phyloP scores from a whole-genome alignment of 2,329 filamentous ascomycete genomes.

The Pezicula rhizophila region DNA sequence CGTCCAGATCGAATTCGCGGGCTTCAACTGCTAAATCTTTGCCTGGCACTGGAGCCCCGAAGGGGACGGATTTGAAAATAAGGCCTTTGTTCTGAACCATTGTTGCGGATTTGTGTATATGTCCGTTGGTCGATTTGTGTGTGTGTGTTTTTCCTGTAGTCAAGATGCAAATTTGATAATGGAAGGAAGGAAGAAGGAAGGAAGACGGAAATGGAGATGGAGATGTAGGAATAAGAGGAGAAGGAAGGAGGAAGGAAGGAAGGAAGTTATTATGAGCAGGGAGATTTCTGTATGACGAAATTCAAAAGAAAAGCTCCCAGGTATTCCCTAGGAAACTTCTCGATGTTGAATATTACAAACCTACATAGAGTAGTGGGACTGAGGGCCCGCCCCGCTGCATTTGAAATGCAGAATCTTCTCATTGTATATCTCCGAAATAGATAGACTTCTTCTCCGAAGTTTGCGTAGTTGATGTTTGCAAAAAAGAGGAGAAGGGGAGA shows the following conservation, averaged over 20 bases:
- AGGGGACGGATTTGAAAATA: slow-evolving; percentile 65
- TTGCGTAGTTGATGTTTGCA: too few relatives aligned
- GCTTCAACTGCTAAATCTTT: slow-evolving; percentile 64
- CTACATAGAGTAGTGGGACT: too few relatives aligned
- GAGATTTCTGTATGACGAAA: background rate
- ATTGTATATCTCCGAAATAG: too few relatives aligned
- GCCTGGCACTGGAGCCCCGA: slow-evolving; percentile 61
- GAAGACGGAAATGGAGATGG: background rate
- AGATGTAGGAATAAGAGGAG: background rate
- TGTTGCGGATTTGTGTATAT: slow-evolving; percentile 10
- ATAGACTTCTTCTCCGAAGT: too few relatives aligned
- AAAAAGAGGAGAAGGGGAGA: too few relatives aligned
- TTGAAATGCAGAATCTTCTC: too few relatives aligned
- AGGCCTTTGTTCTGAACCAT: slow-evolving; percentile 65
- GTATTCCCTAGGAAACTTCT: background rate
- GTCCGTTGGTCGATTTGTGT: background rate
- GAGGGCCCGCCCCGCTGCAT: too few relatives aligned
- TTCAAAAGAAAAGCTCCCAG: background rate
- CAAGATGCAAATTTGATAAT: background rate
- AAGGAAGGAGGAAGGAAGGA: too few relatives aligned
- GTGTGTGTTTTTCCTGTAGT: background rate
- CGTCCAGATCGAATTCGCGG: slow-evolving; percentile 59
- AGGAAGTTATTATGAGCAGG: background rate
- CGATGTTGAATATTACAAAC: background rate
- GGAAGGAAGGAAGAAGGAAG: too few relatives aligned